Evolutionary conservation across 176 grass and related monocot genomes (phyloP), one percentile per base, ranked within the genome.

Genomic region (Lolium multiflorum): DNA sequence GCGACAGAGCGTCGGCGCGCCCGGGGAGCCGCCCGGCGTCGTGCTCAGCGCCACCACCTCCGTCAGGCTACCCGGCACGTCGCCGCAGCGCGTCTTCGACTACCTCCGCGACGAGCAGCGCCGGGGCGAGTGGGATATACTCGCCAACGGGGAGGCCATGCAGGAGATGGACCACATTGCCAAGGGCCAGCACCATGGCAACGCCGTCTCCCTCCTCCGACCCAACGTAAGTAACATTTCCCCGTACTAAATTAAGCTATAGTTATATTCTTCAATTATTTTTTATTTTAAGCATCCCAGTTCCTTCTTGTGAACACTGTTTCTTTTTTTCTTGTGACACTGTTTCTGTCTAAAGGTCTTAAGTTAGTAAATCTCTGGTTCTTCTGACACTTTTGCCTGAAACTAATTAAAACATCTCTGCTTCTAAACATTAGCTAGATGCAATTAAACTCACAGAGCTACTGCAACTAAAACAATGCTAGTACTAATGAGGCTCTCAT

Each of bases 91-190:
- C 7, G 83, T 95, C 1, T 95, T 95, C 57, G 90, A 92, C 50
- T 95, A 90, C 86, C 90, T 95, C 21, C 86, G 93, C 50, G 93
- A 95, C 76, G 88, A 90, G 76, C 83, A 82, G 62, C 88, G 75
- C 46, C 88, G 93, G 22, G 86, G 93, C 15, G 88, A 92, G 71
- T 95, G 93, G 93, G 93, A 95, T 83, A 90, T 95, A 64, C 86
- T 95, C 0, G 89, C 88, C 63, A 95, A 92, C 80, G 88, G 88
- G 2, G 90, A 92, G 41, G 89, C 88, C 55, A 96, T 96, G 96
- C 91, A 94, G 78, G 96, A 98, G 93, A 94, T 98, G 89, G 88
- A 87, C 78, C 93, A 91, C 84, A 92, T 98, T 81, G 86, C 96
- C 81, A 98, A 96, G 86, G 96, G 96, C 5, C 91, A 98, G 89